A percentile compares a stretch with the other conserved stretches of the same genome.
Conservation (phyloP, 306 rosid genomes). For the Inga leiocalycina region DNA sequence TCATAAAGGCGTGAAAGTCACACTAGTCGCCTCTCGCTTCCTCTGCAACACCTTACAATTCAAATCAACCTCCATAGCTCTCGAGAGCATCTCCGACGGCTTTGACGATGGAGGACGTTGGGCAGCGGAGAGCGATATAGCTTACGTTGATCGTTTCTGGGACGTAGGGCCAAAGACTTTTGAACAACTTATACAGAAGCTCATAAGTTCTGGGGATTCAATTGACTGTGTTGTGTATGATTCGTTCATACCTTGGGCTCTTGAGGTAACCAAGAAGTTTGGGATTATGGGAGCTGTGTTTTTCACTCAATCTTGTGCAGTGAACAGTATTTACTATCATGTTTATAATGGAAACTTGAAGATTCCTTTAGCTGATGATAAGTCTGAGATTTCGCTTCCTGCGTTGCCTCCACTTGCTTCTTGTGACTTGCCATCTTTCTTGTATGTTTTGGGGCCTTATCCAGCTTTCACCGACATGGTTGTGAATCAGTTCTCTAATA, state of each 20-base stretch:
- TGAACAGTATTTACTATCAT: background rate
- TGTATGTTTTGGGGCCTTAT: background rate
- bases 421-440: background rate
- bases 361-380: background rate
- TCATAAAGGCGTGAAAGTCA: slow-evolving; percentile 12
- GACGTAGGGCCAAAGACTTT: background rate
- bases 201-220: background rate
- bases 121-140: background rate
- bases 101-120: background rate
- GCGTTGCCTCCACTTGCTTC: background rate
- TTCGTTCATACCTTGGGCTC: slow-evolving; percentile 7
- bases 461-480: background rate
- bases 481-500: slow-evolving; percentile 5
- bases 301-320: slow-evolving; percentile 11
- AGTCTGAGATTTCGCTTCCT: background rate
- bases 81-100: slow-evolving; percentile 20
- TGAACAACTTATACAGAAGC: background rate
- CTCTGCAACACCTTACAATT: background rate
- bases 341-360: background rate
- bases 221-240: slow-evolving; percentile 17
- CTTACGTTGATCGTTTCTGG: background rate
- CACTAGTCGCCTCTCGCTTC: background rate
- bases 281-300: background rate
- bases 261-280: background rate
- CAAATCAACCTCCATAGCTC: background rate